Base-by-base conservation (phyloP, 1,284 basidiomycete species). In the Puccinia hordei region DNA sequence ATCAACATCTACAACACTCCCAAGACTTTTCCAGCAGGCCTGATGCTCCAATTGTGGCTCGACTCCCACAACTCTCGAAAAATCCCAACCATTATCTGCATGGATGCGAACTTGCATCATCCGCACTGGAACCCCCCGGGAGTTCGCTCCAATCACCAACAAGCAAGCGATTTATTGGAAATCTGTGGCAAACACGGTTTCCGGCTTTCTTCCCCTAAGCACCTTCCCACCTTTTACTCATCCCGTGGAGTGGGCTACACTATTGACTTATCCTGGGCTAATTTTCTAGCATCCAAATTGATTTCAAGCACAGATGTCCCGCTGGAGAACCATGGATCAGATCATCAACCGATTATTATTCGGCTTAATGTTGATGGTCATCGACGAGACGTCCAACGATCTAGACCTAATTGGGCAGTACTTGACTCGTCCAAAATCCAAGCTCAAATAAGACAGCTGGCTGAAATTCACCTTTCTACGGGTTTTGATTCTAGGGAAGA, bases 81-180 rank as follows among this genome's bases (percentile, higher is more conserved):
- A 4, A 73, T 27, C 44, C 51, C 51, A 2, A 57, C 30, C 1
- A 0, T 73, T 1, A 15, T 73, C 27, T 5, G 35, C 5, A 57
- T 73, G 71, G 71, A 73, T 30, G 6, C 49, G 6, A 57, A 73
- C n/a, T 51, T 73, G 0, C 71, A 73, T 17, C 71, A 73, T 17
- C 22, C 24, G 1, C 4, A 57, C 12, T 73, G 71, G 71, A 73
- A 35, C n/a, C 44, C 41, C 8, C 41, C 41, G 1, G 27, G 49
- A 4, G 55, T 24, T 49, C 24, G 12, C 19, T 69, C 66, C 2
- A 44, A 13, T 9, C 66, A 63, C 15, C 10, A 17, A 27, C 63
- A 35, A 9, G 63, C 22, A 1, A 17, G 17, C 9, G 22, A 51
- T 6, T n/a, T 71, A 2, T 5, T 71, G 9, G 46, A 15, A 2